Evolutionary conservation across 192 early-diverging fungal species (phyloP).

Genomic region (Paraglomus occultum): DNA sequence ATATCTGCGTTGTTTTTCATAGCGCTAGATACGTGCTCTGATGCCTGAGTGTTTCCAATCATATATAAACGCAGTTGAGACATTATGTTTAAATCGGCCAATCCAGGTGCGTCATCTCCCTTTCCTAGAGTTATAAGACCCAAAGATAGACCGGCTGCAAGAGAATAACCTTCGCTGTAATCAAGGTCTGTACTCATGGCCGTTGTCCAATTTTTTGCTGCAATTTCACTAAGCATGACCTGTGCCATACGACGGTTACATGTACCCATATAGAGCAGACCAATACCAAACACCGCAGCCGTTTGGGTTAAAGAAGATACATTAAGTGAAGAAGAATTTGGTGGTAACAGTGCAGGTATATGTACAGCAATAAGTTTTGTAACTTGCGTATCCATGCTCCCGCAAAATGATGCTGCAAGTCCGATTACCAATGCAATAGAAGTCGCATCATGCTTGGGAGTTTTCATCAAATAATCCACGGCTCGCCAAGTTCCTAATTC

Average conservation of each 20-base stretch:
- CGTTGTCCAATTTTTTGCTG: slow-evolving; percentile 25
- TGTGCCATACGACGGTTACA: slow-evolving; percentile 69
- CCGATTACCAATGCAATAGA: slow-evolving; percentile 78
- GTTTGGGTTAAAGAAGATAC: slow-evolving; percentile 65
- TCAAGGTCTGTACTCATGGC: slow-evolving; percentile 29
- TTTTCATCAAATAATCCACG: slow-evolving; percentile 56
- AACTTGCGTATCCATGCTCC: slow-evolving; percentile 59
- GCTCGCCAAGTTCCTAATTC: slow-evolving; percentile 62
- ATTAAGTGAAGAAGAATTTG: slow-evolving; percentile 56
- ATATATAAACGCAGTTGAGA: slow-evolving; percentile 55
- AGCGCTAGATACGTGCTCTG: background rate
- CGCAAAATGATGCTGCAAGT: slow-evolving; percentile 64
- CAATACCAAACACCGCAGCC: slow-evolving; percentile 73
- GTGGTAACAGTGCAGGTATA: slow-evolving; percentile 68
- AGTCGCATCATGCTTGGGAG: slow-evolving; percentile 63
- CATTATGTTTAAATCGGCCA: slow-evolving; percentile 57
- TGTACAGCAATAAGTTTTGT: slow-evolving; percentile 74
- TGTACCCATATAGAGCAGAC: slow-evolving; percentile 70
- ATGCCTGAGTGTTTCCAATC: slow-evolving; percentile 38
- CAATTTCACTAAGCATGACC: slow-evolving; percentile 72
- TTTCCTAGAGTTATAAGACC: slow-evolving; percentile 77
- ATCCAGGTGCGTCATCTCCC: slow-evolving; percentile 47
- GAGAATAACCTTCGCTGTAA: slow-evolving; percentile 62
- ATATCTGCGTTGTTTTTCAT: slow-evolving; percentile 14
- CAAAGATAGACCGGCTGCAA: slow-evolving; percentile 81